These are phyloP conservation scores for Fraxinus sp. DNA, from an alignment of 305 asterid genomes.

Conservation along the genomic window DNA sequence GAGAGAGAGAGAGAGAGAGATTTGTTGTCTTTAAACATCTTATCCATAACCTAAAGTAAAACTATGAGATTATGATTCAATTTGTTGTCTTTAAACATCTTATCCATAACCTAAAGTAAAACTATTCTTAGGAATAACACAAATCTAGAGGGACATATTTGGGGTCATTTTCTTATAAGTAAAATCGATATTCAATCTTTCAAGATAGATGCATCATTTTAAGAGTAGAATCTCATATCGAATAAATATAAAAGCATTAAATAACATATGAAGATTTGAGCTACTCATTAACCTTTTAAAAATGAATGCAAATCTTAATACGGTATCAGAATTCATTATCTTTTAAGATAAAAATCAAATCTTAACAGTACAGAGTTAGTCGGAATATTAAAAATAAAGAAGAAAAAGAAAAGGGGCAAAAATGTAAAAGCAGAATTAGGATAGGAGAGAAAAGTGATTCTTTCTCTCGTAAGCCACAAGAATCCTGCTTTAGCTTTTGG, in stretches of 20 bases:
- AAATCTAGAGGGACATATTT: not conserved
- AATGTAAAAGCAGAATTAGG: conserved; percentile 10
- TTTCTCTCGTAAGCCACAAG: conserved; percentile 47
- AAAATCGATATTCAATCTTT: not conserved
- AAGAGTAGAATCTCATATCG: not conserved
- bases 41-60: not conserved
- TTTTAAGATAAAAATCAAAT: not conserved
- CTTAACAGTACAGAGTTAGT: too few species aligned
- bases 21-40: not conserved
- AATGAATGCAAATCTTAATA: not conserved
- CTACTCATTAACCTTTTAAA: not conserved
- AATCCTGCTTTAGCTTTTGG: conserved; percentile 34
- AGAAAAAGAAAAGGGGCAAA: not conserved
- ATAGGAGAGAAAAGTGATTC: conserved; percentile 30
- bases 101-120: not conserved
- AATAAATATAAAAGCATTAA: not conserved
- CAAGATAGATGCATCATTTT: not conserved
- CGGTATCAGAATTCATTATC: too few species aligned
- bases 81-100: not conserved
- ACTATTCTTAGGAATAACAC: not conserved
- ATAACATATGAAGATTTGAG: not conserved
- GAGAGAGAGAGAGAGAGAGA: not conserved
- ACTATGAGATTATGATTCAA: not conserved
- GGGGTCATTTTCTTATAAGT: not conserved
- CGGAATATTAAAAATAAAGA: not conserved